These are phyloP conservation scores for Solanum microdontum DNA, from an alignment of 257 asterid genomes.

Conservation along the genomic window DNA sequence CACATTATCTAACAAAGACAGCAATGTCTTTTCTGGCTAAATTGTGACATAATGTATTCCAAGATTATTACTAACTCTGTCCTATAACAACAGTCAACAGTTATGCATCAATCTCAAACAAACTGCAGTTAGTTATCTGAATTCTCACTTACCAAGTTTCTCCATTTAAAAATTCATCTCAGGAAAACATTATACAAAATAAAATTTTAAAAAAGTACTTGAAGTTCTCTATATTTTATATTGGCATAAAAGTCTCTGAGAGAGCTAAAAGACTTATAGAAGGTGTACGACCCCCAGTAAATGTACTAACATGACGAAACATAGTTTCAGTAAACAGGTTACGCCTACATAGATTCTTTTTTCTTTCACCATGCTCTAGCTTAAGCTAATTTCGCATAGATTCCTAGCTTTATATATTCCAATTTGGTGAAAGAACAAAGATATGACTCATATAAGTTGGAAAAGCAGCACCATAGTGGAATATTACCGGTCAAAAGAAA, in stretches of 20 bases:
- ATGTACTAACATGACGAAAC: background rate
- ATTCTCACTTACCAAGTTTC: background rate
- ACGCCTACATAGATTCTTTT: background rate
- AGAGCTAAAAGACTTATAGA: background rate
- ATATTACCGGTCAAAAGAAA: background rate
- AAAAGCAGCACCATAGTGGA: background rate
- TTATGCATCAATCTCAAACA: background rate
- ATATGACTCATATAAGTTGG: background rate
- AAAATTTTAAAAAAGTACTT: background rate
- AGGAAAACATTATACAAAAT: background rate
- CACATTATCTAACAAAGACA: background rate
- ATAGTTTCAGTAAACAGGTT: background rate
- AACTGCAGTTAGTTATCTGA: background rate
- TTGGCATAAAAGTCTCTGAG: background rate
- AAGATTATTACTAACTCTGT: background rate
- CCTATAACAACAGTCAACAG: background rate
- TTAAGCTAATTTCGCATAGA: background rate
- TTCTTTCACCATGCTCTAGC: background rate
- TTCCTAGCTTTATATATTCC: background rate
- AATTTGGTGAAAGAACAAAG: background rate
- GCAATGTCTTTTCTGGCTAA: background rate
- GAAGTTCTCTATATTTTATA: background rate
- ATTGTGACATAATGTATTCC: background rate
- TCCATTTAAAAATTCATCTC: background rate
- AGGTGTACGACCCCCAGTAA: background rate